Conservation (phyloP, 345 rosid genomes). For the Punica granatum region DNA sequence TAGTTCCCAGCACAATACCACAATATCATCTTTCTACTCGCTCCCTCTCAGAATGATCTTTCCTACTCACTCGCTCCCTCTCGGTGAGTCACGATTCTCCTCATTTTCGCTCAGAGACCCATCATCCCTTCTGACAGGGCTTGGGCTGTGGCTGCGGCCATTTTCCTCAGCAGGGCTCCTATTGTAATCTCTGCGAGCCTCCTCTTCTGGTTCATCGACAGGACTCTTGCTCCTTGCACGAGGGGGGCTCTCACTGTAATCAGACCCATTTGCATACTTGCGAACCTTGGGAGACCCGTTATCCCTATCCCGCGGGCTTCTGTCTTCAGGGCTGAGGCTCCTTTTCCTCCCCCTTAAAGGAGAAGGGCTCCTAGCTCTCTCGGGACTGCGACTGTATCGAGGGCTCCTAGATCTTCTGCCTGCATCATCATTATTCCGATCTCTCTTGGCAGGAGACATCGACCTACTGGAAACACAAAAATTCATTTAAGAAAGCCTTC, state of each 20-base stretch:
- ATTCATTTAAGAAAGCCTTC: background rate
- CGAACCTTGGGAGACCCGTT: conserved; percentile 36
- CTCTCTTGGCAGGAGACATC: conserved; percentile 61
- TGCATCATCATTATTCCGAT: conserved; percentile 35
- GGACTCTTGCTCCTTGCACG: conserved; percentile 48
- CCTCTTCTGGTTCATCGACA: conserved; percentile 23
- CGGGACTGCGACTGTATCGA: conserved; percentile 20
- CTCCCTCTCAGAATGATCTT: background rate
- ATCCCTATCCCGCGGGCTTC: conserved; percentile 20
- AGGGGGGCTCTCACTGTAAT: conserved; percentile 52
- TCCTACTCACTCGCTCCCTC: conserved; percentile 33
- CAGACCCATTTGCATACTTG: conserved; percentile 36
- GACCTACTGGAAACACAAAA: conserved; percentile 39
- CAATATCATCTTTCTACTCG: too few species aligned
- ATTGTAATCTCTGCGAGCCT: conserved; percentile 24
- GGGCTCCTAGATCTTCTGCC: conserved; percentile 41
- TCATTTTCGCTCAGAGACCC: conserved; percentile 41
- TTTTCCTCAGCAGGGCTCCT: conserved; percentile 47
- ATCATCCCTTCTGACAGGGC: conserved; percentile 28
- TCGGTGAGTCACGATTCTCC: conserved; percentile 24
- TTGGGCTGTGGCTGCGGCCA: conserved; percentile 47
- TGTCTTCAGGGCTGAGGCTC: conserved; percentile 1
- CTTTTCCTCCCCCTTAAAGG: conserved; percentile 3
- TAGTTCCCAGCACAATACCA: too few species aligned
- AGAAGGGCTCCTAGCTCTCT: conserved; percentile 12